Conservation (phyloP, 306 rosid species). For the Medicago truncatula region DNA sequence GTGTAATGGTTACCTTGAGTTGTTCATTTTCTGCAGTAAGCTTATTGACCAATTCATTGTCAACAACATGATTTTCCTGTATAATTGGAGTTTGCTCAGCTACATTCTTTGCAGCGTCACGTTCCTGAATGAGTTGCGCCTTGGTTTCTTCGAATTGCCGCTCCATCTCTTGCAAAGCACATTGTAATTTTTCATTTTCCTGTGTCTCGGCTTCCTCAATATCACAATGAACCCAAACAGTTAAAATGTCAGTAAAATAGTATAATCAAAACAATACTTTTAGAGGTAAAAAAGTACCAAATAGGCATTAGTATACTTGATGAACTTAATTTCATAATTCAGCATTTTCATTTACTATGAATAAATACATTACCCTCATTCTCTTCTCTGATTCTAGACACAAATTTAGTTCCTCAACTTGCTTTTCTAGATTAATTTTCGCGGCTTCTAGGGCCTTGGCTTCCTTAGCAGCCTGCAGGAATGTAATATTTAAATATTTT, state of each 20-base stretch:
- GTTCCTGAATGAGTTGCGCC: slow-evolving; percentile 60
- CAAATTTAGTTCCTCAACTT: slow-evolving; percentile 83
- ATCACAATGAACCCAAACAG: slow-evolving; percentile 44
- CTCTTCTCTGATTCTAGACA: slow-evolving; percentile 68
- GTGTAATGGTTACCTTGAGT: slow-evolving; percentile 43
- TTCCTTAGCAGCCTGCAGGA: slow-evolving; percentile 86
- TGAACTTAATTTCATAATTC: slow-evolving; percentile 1
- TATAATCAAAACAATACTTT: neutral
- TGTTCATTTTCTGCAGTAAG: slow-evolving; percentile 45
- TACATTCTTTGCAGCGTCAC: slow-evolving; percentile 51
- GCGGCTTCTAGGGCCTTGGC: slow-evolving; percentile 92
- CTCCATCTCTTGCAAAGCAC: slow-evolving; percentile 65
- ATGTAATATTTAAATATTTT: slow-evolving; percentile 15
- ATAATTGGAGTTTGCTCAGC: slow-evolving; percentile 48
- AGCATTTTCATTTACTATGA: slow-evolving; percentile 22
- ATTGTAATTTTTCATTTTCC: slow-evolving; percentile 72
- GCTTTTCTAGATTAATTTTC: slow-evolving; percentile 72
- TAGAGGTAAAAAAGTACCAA: neutral
- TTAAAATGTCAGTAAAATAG: slow-evolving; percentile 38
- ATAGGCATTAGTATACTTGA: neutral
- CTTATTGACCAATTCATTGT: slow-evolving; percentile 35
- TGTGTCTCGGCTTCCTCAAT: slow-evolving; percentile 75
- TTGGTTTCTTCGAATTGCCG: slow-evolving; percentile 47
- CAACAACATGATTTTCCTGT: slow-evolving; percentile 50
- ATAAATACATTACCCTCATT: slow-evolving; percentile 68